Evolutionary conservation across 2,329 filamentous ascomycete species (phyloP).

Genomic region (Ceratocystis colombiana): DNA sequence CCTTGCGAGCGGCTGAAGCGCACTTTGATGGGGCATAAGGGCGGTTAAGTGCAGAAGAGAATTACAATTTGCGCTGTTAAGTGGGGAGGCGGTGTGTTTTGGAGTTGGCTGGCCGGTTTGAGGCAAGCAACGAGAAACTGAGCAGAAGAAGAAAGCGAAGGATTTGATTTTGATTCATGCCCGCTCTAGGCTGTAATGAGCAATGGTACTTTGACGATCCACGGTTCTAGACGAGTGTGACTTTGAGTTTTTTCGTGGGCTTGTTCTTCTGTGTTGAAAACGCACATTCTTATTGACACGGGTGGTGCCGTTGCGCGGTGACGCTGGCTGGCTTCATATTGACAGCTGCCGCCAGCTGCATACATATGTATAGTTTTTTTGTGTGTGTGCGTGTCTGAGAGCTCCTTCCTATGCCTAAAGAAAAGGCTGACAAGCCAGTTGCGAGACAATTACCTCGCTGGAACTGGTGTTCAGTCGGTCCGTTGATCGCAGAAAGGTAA

Average conservation of each 20-base stretch:
- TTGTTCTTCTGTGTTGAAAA: not conserved
- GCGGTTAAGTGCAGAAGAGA: constrained; percentile 2
- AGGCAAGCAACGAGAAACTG: too few species aligned
- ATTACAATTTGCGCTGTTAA: not conserved
- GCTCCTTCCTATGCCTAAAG: too few species aligned
- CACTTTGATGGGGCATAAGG: not conserved
- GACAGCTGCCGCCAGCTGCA: not conserved
- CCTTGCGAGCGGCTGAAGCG: too few species aligned
- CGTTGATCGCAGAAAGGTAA: too few species aligned
- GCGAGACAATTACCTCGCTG: too few species aligned
- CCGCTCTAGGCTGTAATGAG: too few species aligned
- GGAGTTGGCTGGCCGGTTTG: not conserved
- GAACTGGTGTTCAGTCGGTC: too few species aligned
- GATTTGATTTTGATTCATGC: too few species aligned
- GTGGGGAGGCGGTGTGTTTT: constrained; percentile 9
- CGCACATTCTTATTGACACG: not conserved
- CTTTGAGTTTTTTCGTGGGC: not conserved
- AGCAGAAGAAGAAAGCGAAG: too few species aligned
- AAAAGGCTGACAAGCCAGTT: too few species aligned
- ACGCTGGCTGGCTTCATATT: not conserved
- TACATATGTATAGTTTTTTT: not conserved
- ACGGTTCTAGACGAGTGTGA: not conserved
- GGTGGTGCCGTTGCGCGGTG: not conserved
- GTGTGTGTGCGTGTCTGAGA: too few species aligned
- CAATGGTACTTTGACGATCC: not conserved